Evolutionary conservation across 2,329 filamentous ascomycete genomes (phyloP).

Genomic region (Clonostachys rosea): DNA sequence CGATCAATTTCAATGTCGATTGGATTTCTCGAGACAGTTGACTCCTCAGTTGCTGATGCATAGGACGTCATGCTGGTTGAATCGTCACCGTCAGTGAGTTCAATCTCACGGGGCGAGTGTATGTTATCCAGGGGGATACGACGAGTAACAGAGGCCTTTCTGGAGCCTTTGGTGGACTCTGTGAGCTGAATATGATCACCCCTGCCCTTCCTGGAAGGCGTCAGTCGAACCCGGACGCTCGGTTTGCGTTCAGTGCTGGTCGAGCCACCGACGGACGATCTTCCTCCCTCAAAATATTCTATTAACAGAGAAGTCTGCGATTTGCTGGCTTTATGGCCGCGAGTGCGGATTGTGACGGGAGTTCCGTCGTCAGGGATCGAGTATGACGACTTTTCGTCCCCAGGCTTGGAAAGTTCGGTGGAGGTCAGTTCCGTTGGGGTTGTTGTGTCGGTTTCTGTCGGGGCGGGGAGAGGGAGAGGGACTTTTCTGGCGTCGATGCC

Average conservation of each 20-base stretch:
- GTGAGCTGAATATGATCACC: slow-evolving; percentile 85
- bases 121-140: slow-evolving; percentile 46
- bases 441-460: slow-evolving; percentile 70
- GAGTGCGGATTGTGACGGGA: slow-evolving; percentile 86
- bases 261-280: slow-evolving; percentile 37
- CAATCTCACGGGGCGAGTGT: not conserved
- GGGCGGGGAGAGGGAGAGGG: slow-evolving; percentile 66
- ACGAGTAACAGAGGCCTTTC: slow-evolving; percentile 56
- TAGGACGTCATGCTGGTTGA: slow-evolving; percentile 67
- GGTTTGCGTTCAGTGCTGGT: slow-evolving; percentile 65
- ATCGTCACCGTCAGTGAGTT: slow-evolving; percentile 46
- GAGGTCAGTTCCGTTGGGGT: slow-evolving; percentile 57
- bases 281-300: slow-evolving; percentile 88
- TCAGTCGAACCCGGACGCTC: slow-evolving; percentile 75
- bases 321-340: slow-evolving; percentile 50
- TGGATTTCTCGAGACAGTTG: slow-evolving; percentile 70
- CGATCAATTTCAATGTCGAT: slow-evolving; percentile 88
- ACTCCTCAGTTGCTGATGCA: slow-evolving; percentile 75
- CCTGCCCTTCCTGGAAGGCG: slow-evolving; percentile 66
- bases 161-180: slow-evolving; percentile 68
- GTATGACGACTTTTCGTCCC: slow-evolving; percentile 69
- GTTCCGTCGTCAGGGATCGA: slow-evolving; percentile 83
- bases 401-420: slow-evolving; percentile 64
- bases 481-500: slow-evolving; percentile 49
- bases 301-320: slow-evolving; percentile 91